A percentile compares a stretch with the other conserved stretches of the same genome.
Evolutionary conservation across 1,284 basidiomycete genomes (phyloP).

Genomic region (Phylloporus sp.): DNA sequence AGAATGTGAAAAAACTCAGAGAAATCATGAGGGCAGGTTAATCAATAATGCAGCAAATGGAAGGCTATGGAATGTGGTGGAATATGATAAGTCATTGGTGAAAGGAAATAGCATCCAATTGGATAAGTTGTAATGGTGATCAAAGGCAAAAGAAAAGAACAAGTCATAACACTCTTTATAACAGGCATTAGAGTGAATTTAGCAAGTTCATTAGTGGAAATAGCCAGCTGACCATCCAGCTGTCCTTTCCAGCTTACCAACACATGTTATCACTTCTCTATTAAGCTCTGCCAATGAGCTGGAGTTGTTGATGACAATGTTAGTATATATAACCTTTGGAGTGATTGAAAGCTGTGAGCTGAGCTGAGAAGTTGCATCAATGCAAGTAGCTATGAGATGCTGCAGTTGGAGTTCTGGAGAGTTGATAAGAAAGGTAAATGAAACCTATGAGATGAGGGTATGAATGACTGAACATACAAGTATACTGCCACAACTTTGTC

Average conservation of each 20-base stretch:
- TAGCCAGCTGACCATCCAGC: slow-evolving; percentile 81
- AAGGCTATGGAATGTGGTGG: too few relatives aligned
- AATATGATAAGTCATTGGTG: too few relatives aligned
- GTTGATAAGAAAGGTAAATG: slow-evolving; percentile 40
- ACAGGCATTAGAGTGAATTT: slow-evolving; percentile 27
- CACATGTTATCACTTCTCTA: slow-evolving; percentile 68
- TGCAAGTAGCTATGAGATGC: slow-evolving; percentile 70
- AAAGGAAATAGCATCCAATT: too few relatives aligned
- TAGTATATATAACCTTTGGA: slow-evolving; percentile 84
- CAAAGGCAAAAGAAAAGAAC: too few relatives aligned
- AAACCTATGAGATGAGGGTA: not conserved
- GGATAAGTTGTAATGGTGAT: too few relatives aligned
- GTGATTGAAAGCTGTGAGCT: slow-evolving; percentile 82
- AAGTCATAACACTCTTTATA: too few relatives aligned
- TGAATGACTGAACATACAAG: slow-evolving; percentile 56
- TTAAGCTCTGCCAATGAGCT: slow-evolving; percentile 73
- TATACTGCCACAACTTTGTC: slow-evolving; percentile 89
- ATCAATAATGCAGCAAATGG: too few relatives aligned
- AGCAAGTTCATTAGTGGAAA: slow-evolving; percentile 74
- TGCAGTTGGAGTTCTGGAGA: slow-evolving; percentile 78
- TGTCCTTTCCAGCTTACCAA: slow-evolving; percentile 57
- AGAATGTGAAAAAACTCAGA: too few relatives aligned
- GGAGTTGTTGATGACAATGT: slow-evolving; percentile 90
- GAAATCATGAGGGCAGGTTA: too few relatives aligned
- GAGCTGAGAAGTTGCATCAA: slow-evolving; percentile 76